phyloP scores from a whole-genome alignment of 2,329 filamentous ascomycete genomes.

The Trichophyton mentagrophytes region DNA sequence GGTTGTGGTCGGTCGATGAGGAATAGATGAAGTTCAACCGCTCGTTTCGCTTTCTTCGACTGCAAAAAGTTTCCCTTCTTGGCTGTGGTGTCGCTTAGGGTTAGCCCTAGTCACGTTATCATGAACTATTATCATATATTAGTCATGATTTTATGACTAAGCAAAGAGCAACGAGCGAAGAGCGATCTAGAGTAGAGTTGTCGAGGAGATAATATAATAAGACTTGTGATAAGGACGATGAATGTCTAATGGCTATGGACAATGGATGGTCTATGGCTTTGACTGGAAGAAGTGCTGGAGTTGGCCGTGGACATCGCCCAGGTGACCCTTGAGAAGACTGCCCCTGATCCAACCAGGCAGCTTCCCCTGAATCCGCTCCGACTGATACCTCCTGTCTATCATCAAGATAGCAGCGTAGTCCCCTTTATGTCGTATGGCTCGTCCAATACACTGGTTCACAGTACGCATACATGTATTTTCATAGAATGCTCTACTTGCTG shows the following conservation, averaged over 20 bases:
- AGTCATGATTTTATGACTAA: neutral
- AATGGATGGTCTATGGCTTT: neutral
- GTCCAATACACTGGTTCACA: constrained; percentile 90
- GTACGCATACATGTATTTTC: constrained; percentile 94
- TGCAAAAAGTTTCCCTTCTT: constrained; percentile 13
- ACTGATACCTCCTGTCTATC: constrained; percentile 67
- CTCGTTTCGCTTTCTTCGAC: constrained; percentile 1
- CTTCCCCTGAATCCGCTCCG: constrained; percentile 59
- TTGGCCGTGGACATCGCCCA: neutral
- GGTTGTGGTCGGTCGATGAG: neutral
- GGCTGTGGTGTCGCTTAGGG: constrained; percentile 12
- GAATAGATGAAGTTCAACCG: constrained; percentile 25
- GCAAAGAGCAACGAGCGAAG: neutral
- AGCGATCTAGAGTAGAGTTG: neutral
- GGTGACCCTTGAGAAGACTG: constrained; percentile 37
- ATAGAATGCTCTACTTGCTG: constrained; percentile 62
- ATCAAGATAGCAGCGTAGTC: constrained; percentile 89
- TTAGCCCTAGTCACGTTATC: neutral
- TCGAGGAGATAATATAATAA: too few relatives aligned
- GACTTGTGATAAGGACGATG: too few relatives aligned
- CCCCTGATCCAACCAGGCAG: constrained; percentile 78
- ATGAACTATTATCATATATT: neutral
- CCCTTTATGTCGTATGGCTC: constrained; percentile 73
- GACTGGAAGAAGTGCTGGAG: neutral
- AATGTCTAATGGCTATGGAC: neutral